phyloP scores from a whole-genome alignment of 139 green algal genomes.

The Volvox africanus region DNA sequence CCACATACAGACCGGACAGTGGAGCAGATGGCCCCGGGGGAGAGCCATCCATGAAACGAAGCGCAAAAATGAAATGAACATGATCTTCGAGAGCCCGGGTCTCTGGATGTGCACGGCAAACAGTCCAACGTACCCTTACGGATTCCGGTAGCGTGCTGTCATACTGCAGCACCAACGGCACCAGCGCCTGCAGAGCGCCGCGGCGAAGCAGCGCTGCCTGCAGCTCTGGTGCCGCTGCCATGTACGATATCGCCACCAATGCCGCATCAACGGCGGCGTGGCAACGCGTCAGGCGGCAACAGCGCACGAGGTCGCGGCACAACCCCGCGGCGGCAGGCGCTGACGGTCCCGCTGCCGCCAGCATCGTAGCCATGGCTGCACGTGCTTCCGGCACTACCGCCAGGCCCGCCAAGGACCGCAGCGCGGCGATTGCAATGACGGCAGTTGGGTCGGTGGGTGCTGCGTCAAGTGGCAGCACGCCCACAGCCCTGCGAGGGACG shows the following conservation, averaged over 20 bases:
- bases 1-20: too few species aligned
- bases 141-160: constrained; percentile 76
- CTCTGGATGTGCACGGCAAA: too few species aligned
- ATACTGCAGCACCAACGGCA: constrained; percentile 87
- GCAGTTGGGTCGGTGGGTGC: constrained; percentile 56
- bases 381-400: constrained; percentile 67
- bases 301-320: constrained; percentile 66
- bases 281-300: constrained; percentile 65
- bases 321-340: constrained; percentile 18
- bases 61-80: too few species aligned
- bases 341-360: neutral
- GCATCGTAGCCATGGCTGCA: constrained; percentile 12
- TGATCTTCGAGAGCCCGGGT: too few species aligned
- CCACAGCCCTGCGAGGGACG: constrained; percentile 11
- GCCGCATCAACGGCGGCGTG: constrained; percentile 82
- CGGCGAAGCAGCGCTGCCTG: constrained; percentile 74
- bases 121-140: constrained; percentile 9
- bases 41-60: too few species aligned
- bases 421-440: constrained; percentile 68
- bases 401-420: constrained; percentile 82
- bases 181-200: constrained; percentile 73
- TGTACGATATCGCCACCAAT: constrained; percentile 72
- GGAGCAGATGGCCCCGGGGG: too few species aligned
- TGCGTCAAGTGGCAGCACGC: constrained; percentile 72
- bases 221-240: constrained; percentile 66